A percentile compares a stretch with the other conserved stretches of the same genome.
These are phyloP conservation scores for Wilcoxina mikolae DNA, from an alignment of 495 filamentous ascomycete species.

Conservation along the genomic window DNA sequence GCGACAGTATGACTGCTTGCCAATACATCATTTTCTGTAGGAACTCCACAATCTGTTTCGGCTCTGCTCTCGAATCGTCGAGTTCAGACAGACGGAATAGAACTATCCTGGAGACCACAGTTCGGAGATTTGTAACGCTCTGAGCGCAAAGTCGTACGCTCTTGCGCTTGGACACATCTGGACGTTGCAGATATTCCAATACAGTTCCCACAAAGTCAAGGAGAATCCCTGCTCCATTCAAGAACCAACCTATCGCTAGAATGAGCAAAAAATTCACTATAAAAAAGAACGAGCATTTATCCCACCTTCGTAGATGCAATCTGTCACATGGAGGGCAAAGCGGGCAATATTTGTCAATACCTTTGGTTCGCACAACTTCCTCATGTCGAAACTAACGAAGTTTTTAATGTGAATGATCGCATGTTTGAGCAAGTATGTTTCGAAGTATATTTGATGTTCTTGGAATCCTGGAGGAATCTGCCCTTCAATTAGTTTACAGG, in stretches of 20 bases:
- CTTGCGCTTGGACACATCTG: constrained; percentile 66
- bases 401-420: constrained; percentile 57
- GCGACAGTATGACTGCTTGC: constrained; percentile 77
- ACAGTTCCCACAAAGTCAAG: constrained; percentile 78
- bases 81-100: constrained; percentile 72
- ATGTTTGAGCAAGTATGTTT: constrained; percentile 70
- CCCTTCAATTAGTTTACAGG: too few species aligned
- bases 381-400: constrained; percentile 52
- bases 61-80: constrained; percentile 44
- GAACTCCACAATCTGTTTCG: constrained; percentile 46
- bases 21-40: constrained; percentile 82
- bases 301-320: constrained; percentile 91
- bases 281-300: not conserved
- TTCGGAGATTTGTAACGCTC: constrained; percentile 55
- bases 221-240: constrained; percentile 63
- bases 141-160: constrained; percentile 77
- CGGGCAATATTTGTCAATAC: constrained; percentile 73
- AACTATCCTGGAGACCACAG: constrained; percentile 58
- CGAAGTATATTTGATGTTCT: constrained; percentile 87
- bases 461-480: constrained; percentile 73
- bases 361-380: constrained; percentile 61
- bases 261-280: not conserved
- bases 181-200: constrained; percentile 74
- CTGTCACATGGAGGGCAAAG: constrained; percentile 61
- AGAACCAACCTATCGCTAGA: constrained; percentile 37